These are phyloP conservation scores for Drechslera avenae DNA, from an alignment of 2,329 filamentous ascomycete species.

Conservation along the genomic window DNA sequence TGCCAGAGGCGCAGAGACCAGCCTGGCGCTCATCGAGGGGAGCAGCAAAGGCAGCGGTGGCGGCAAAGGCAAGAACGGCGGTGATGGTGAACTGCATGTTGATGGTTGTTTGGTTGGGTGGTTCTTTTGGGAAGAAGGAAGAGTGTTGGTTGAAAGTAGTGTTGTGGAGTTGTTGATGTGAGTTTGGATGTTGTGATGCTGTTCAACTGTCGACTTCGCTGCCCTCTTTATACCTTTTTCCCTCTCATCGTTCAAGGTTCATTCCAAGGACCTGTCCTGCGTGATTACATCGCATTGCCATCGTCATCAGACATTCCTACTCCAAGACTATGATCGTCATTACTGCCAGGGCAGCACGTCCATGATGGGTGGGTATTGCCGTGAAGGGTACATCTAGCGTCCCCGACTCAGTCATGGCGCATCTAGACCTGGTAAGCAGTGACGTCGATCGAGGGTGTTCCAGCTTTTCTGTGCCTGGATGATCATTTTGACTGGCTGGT, in stretches of 20 bases:
- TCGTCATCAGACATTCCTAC: conserved; percentile 34
- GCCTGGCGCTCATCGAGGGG: conserved; percentile 41
- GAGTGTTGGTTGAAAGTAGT: conserved; percentile 1
- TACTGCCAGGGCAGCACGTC: conserved; percentile 19
- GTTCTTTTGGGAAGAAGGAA: conserved; percentile 12
- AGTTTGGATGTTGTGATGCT: conserved; percentile 27
- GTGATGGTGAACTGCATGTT: conserved; percentile 46
- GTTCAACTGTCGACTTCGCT: conserved; percentile 21
- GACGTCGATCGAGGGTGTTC: conserved; percentile 39
- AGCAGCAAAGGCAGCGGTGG: conserved; percentile 37
- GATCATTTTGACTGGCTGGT: conserved; percentile 25
- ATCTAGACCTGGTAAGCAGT: conserved; percentile 16
- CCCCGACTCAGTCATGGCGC: conserved; percentile 15
- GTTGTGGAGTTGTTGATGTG: conserved; percentile 9
- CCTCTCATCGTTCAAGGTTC: conserved; percentile 6
- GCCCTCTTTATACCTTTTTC: conserved; percentile 41
- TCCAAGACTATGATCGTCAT: conserved; percentile 28
- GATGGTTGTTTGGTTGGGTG: conserved; percentile 16
- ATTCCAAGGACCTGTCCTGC: conserved; percentile 6
- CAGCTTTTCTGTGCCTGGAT: conserved; percentile 28
- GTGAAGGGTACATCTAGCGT: conserved; percentile 24
- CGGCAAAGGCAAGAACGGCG: conserved; percentile 40
- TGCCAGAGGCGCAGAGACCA: conserved; percentile 43
- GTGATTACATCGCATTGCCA: conserved; percentile 10
- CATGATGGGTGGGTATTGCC: conserved; percentile 18